phyloP scores from a whole-genome alignment of 2,329 filamentous ascomycete species.

The Neofusicoccum umdonicola region DNA sequence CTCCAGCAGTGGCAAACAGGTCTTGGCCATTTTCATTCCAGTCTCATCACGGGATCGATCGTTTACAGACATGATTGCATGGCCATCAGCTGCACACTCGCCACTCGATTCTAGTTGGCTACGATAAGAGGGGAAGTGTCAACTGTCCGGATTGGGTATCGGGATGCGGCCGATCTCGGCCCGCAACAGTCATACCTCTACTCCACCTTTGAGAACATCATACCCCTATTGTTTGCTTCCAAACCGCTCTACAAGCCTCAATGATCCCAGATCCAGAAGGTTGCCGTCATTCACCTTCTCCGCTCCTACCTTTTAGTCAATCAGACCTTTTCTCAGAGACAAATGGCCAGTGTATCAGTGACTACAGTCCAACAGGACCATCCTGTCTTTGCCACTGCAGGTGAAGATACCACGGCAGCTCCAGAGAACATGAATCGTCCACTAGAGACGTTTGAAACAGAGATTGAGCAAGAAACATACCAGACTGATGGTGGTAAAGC shows the following conservation, averaged over 20 bases:
- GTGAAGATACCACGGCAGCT: neutral
- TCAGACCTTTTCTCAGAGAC: neutral
- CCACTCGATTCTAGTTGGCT: neutral
- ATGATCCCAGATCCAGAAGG: neutral
- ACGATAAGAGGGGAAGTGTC: neutral
- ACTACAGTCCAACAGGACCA: neutral
- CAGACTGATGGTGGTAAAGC: slow-evolving; percentile 24
- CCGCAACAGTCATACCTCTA: neutral
- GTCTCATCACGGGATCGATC: neutral
- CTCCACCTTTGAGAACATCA: neutral
- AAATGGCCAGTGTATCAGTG: neutral
- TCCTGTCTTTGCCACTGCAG: neutral
- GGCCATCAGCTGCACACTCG: neutral
- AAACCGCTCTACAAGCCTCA: neutral
- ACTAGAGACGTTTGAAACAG: slow-evolving; percentile 10
- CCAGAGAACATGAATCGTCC: neutral
- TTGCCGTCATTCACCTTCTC: neutral
- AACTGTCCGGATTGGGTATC: neutral
- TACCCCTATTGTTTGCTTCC: neutral
- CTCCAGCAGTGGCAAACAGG: neutral
- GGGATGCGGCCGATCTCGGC: neutral
- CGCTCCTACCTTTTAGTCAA: neutral
- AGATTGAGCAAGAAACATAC: slow-evolving; percentile 22
- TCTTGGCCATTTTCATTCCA: neutral
- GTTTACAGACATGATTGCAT: neutral